Evolutionary conservation across 768 basidiomycete genomes (phyloP).

Genomic region (Russula sp.): DNA sequence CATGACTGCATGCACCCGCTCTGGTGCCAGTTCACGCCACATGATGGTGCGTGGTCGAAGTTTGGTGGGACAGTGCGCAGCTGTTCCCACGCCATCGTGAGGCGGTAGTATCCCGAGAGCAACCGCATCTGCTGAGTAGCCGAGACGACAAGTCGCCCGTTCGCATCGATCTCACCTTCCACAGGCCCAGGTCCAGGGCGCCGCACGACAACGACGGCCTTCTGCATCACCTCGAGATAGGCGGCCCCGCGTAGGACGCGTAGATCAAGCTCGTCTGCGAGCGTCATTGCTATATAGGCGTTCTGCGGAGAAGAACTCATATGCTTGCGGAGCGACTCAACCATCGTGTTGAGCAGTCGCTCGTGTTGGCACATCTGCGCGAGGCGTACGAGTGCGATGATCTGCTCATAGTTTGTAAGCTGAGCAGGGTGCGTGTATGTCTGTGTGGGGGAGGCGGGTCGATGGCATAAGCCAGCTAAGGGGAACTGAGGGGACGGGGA

Average conservation of each 20-base stretch:
- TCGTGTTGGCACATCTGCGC: conserved; percentile 64
- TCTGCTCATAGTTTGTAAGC: conserved; percentile 23
- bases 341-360: conserved; percentile 53
- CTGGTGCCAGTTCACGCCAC: conserved; percentile 66
- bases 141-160: conserved; percentile 48
- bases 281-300: conserved; percentile 65
- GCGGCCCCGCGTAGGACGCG: conserved; percentile 54
- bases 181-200: conserved; percentile 19
- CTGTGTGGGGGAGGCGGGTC: conserved; percentile 29
- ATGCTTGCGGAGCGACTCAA: conserved; percentile 50
- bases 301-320: conserved; percentile 60
- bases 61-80: conserved; percentile 49
- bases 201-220: conserved; percentile 38
- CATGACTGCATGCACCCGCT: conserved; percentile 67
- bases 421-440: conserved; percentile 12
- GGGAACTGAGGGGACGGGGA: conserved; percentile 45
- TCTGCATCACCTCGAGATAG: conserved; percentile 72
- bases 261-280: conserved; percentile 65
- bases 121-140: conserved; percentile 57
- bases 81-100: conserved; percentile 60
- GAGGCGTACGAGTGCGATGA: conserved; percentile 44
- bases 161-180: conserved; percentile 31
- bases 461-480: conserved; percentile 25
- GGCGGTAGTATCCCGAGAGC: conserved; percentile 63
- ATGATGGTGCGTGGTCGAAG: conserved; percentile 61